A percentile compares a stretch with the other conserved stretches of the same genome.
Evolutionary conservation across 129 eudicot genomes (phyloP).

Genomic region (Helichrysum umbraculigerum): DNA sequence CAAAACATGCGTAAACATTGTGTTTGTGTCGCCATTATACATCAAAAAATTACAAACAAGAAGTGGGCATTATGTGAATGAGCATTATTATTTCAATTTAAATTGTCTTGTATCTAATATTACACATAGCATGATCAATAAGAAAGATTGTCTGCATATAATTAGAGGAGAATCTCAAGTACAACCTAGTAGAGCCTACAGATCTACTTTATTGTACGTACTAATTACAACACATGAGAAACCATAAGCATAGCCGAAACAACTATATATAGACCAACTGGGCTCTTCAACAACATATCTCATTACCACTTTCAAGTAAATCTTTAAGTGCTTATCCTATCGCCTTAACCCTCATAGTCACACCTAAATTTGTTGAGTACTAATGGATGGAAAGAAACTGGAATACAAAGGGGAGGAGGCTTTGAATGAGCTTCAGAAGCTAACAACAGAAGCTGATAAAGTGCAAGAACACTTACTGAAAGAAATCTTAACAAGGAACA

Average conservation of each 20-base stretch:
- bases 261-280: conserved; percentile 45
- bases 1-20: not conserved
- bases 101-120: conserved; percentile 22
- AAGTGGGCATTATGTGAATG: conserved; percentile 23
- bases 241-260: conserved; percentile 25
- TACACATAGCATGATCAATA: conserved; percentile 21
- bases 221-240: conserved; percentile 19
- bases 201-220: conserved; percentile 17
- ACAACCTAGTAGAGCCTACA: conserved; percentile 5
- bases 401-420: conserved; percentile 89
- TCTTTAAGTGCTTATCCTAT: not conserved
- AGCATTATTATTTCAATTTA: conserved; percentile 16
- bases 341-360: conserved; percentile 1
- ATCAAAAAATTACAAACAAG: conserved; percentile 1
- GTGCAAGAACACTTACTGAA: conserved; percentile 67
- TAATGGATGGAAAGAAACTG: conserved; percentile 75
- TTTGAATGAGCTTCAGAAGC: conserved; percentile 66
- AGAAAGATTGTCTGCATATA: conserved; percentile 32
- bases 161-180: conserved; percentile 36
- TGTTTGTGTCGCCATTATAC: not conserved
- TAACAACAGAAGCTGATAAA: conserved; percentile 54
- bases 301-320: conserved; percentile 29
- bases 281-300: conserved; percentile 27
- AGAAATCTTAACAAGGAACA: conserved; percentile 56
- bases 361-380: not conserved